Evolutionary conservation across 2,329 filamentous ascomycete genomes (phyloP), one percentile per base, ranked within the genome.

Genomic region (Fonsecaea monophora): DNA sequence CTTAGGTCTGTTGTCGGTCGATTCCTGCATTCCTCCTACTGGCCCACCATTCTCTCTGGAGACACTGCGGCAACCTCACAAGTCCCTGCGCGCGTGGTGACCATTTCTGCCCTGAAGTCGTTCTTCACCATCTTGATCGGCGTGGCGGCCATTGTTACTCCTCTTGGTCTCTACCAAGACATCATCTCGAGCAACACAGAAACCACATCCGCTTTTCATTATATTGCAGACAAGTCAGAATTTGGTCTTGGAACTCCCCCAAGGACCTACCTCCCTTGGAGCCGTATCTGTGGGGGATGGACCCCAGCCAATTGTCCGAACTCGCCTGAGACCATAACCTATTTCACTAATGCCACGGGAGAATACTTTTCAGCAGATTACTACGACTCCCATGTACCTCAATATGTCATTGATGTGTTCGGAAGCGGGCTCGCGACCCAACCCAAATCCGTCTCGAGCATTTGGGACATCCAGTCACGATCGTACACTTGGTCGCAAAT

Each of bases 101-200:
- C 18, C 35, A 50, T 50, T 30, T 18, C 18, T 2, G 10, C 18
- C 7, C 45, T 50, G 45, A 50, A 50, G 45, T 25, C 45, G 4
- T 25, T 50, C 45, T 50, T 50, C 21, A 50, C 45, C 9, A 13
- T 77, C 18, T 60, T 82, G 15, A 73, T 79, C 4, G 76, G 78
- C 0, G 66, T 82, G 15, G 76, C 82, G 2, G 78, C 80, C 25
- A 75, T 83, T 4, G 73, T 83, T 2, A 83, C 82, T 0, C 82
- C 82, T 0, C 72, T 84, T 2, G 82, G 82, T 4, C 73, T 84
- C 0, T 79, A 80, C 53, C 77, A 83, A 21, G 70, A 74, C 4
- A 65, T 82, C 30, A 73, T 73, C 2, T 72, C 72, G 1, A 53
- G 61, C 3, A 21, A 63, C 0, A 64, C 73, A 1, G 65, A 70